These are phyloP conservation scores for Penicillium antarcticum DNA, from an alignment of 495 filamentous ascomycete genomes.

Conservation along the genomic window DNA sequence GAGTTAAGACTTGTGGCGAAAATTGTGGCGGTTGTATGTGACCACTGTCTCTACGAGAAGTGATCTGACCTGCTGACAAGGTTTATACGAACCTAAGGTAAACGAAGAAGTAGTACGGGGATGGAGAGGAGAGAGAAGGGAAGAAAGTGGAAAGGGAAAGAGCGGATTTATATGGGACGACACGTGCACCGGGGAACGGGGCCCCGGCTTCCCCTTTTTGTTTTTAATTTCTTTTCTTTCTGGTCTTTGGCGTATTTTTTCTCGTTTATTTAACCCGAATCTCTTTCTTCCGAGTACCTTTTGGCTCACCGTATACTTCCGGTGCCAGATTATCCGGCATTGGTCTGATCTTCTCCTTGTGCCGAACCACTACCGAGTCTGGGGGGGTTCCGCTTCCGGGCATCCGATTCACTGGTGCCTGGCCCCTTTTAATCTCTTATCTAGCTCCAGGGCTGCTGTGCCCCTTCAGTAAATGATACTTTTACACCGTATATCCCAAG, in stretches of 20 bases:
- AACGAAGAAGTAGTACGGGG: neutral
- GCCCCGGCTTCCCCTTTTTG: slow-evolving; percentile 4
- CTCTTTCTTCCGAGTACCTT: neutral
- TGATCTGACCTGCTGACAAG: slow-evolving; percentile 40
- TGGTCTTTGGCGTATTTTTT: neutral
- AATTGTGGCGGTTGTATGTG: slow-evolving; percentile 48
- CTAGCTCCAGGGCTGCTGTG: too few species aligned
- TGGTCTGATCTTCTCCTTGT: neutral
- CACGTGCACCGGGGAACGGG: slow-evolving; percentile 7
- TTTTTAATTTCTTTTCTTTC: neutral
- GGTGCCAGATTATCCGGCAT: neutral
- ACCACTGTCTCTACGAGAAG: slow-evolving; percentile 40
- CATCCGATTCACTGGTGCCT: slow-evolving; percentile 1
- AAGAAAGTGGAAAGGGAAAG: slow-evolving; percentile 9
- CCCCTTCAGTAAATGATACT: too few species aligned
- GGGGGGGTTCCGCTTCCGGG: slow-evolving; percentile 2
- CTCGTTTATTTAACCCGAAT: neutral
- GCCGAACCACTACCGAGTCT: slow-evolving; percentile 1
- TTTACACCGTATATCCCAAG: too few species aligned
- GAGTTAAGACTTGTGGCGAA: slow-evolving; percentile 50
- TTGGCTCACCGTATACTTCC: neutral
- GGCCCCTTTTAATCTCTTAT: neutral
- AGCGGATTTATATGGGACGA: slow-evolving; percentile 5
- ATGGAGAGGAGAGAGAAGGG: neutral
- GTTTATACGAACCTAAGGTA: slow-evolving; percentile 31